A percentile compares a stretch with the other conserved stretches of the same genome.
phyloP scores from a whole-genome alignment of 257 asterid species.

The Cruciata laevipes region DNA sequence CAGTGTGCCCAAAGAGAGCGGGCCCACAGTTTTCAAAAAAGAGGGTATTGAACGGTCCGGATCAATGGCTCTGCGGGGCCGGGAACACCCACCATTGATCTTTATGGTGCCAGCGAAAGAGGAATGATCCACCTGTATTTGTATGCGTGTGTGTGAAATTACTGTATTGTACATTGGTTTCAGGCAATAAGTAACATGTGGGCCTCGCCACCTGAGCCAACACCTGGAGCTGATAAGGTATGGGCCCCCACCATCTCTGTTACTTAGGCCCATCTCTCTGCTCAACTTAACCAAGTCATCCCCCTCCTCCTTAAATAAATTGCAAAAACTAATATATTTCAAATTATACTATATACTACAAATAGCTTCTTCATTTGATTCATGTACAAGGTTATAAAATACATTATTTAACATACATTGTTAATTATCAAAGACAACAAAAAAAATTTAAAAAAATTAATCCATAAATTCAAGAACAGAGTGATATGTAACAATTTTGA shows the following conservation, averaged over 20 bases:
- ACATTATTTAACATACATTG: too few relatives aligned
- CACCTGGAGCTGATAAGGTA: constrained; percentile 72
- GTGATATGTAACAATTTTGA: too few relatives aligned
- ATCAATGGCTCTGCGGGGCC: constrained; percentile 34
- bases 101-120: constrained; percentile 57
- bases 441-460: too few relatives aligned
- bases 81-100: constrained; percentile 67
- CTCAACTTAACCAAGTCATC: background rate
- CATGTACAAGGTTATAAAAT: too few relatives aligned
- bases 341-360: too few relatives aligned
- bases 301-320: background rate
- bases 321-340: background rate
- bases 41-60: constrained; percentile 33
- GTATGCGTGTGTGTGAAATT: constrained; percentile 19
- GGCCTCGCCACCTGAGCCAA: constrained; percentile 72
- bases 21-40: constrained; percentile 27
- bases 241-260: constrained; percentile 63
- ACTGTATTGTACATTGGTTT: constrained; percentile 19
- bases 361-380: too few relatives aligned
- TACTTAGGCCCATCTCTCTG: constrained; percentile 44
- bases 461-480: too few relatives aligned
- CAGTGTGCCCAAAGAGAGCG: constrained; percentile 47
- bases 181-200: constrained; percentile 47
- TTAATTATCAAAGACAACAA: too few relatives aligned
- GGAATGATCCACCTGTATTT: constrained; percentile 35